Percentiles rank a stretch among this genome's conserved stretches.
These are phyloP conservation scores for Cladochytrium tenue DNA, from an alignment of 371 early-diverging fungal species.

Conservation along the genomic window DNA sequence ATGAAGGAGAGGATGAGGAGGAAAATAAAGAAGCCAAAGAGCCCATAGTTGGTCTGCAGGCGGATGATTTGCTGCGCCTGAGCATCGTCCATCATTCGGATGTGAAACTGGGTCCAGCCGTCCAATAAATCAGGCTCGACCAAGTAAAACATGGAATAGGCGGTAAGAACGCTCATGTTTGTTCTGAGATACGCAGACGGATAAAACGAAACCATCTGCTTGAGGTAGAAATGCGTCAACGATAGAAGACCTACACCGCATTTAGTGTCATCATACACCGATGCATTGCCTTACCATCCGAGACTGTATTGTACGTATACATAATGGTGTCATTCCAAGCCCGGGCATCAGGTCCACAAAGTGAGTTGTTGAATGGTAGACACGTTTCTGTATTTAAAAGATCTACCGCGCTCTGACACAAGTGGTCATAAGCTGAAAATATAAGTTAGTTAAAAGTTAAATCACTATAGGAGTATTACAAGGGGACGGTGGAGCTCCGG, in stretches of 20 bases:
- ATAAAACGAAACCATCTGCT: background rate
- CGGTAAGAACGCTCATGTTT: background rate
- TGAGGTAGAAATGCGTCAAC: background rate
- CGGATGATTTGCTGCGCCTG: background rate
- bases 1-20: background rate
- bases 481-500: background rate
- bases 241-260: slow-evolving; percentile 5
- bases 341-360: slow-evolving; percentile 4
- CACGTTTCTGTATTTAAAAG: slow-evolving; percentile 5
- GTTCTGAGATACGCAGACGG: background rate
- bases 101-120: slow-evolving; percentile 15
- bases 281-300: background rate
- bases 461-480: background rate
- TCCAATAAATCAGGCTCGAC: slow-evolving; percentile 16
- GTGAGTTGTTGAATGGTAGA: slow-evolving; percentile 14
- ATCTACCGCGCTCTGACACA: background rate
- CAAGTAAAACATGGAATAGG: background rate
- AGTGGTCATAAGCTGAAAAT: background rate
- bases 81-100: background rate
- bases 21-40: slow-evolving; percentile 6
- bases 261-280: too few species aligned
- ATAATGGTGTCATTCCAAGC: slow-evolving; percentile 18
- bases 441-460: background rate
- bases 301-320: slow-evolving; percentile 1
- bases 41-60: background rate